Evolutionary conservation across 441 rosid genomes (phyloP).

Genomic region (Populus hybrid): DNA sequence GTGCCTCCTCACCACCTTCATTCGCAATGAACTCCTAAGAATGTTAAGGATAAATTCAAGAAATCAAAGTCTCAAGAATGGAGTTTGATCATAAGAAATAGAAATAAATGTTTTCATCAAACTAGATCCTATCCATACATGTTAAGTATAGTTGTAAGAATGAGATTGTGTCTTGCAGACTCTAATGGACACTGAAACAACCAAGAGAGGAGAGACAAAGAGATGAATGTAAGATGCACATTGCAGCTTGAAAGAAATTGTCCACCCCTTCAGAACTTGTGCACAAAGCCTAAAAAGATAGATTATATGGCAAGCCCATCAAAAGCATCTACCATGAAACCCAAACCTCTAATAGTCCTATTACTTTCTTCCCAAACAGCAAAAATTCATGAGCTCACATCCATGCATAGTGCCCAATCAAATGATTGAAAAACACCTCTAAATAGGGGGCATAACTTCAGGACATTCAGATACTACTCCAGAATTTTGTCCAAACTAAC

Average conservation of each 20-base stretch:
- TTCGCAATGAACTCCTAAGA: conserved; percentile 76
- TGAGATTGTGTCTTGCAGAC: not conserved
- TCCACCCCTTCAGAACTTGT: not conserved
- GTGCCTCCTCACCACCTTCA: conserved; percentile 70
- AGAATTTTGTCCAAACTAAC: not conserved
- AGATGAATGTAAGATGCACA: not conserved
- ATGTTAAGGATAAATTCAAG: conserved; percentile 6
- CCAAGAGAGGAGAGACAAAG: not conserved
- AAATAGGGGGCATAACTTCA: not conserved
- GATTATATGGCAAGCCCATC: not conserved
- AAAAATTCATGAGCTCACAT: not conserved
- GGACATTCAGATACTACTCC: not conserved
- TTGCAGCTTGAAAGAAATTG: not conserved
- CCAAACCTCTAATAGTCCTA: not conserved
- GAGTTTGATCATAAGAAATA: not conserved
- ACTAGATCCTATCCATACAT: not conserved
- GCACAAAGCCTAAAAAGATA: not conserved
- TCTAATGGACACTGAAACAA: not conserved
- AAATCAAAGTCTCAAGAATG: conserved; percentile 2
- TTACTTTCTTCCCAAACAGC: not conserved
- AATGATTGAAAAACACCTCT: not conserved
- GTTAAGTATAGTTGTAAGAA: not conserved
- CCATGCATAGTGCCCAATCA: not conserved
- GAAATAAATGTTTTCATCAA: not conserved
- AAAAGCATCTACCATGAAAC: not conserved